A percentile compares a stretch with the other conserved stretches of the same genome.
These are phyloP conservation scores for Hebeloma cylindrosporum DNA, from an alignment of 768 basidiomycete species.

Conservation along the genomic window DNA sequence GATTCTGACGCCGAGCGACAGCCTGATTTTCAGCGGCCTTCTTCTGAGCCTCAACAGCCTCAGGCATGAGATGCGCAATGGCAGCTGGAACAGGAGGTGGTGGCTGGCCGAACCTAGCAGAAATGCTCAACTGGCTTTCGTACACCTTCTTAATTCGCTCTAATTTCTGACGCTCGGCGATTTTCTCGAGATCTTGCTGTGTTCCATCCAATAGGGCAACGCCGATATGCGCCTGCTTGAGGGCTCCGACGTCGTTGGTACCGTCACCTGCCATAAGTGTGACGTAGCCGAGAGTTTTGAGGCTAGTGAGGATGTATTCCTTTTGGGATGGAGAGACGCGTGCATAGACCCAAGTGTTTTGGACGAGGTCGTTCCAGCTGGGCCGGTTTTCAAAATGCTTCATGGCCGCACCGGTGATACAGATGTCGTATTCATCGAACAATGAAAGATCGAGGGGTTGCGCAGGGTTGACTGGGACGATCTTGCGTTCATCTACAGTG, in stretches of 20 bases:
- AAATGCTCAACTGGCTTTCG: conserved; percentile 91
- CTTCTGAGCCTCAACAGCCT: conserved; percentile 88
- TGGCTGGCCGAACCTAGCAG: conserved; percentile 85
- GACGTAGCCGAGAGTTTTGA: conserved; percentile 85
- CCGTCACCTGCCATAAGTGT: conserved; percentile 99
- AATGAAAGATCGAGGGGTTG: conserved; percentile 76
- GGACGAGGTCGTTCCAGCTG: conserved; percentile 80
- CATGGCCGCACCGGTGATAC: conserved; percentile 92
- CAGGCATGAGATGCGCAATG: conserved; percentile 85
- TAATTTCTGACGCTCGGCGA: conserved; percentile 86
- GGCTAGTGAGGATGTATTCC: conserved; percentile 88
- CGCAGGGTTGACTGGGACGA: conserved; percentile 82
- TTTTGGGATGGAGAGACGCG: conserved; percentile 96
- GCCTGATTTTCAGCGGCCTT: conserved; percentile 67
- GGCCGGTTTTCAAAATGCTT: conserved; percentile 76
- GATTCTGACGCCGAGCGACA: conserved; percentile 74
- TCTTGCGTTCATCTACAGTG: conserved; percentile 86
- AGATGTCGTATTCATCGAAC: conserved; percentile 90
- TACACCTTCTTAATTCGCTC: conserved; percentile 97
- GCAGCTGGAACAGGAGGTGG: conserved; percentile 92
- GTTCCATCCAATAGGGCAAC: conserved; percentile 92
- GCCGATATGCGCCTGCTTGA: conserved; percentile 97
- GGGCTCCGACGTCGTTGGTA: conserved; percentile 97
- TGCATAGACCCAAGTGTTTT: conserved; percentile 98
- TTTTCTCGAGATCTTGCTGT: conserved; percentile 87